Base-by-base conservation (phyloP, 148 eudicot genomes). In the Fallopia convolvulus region DNA sequence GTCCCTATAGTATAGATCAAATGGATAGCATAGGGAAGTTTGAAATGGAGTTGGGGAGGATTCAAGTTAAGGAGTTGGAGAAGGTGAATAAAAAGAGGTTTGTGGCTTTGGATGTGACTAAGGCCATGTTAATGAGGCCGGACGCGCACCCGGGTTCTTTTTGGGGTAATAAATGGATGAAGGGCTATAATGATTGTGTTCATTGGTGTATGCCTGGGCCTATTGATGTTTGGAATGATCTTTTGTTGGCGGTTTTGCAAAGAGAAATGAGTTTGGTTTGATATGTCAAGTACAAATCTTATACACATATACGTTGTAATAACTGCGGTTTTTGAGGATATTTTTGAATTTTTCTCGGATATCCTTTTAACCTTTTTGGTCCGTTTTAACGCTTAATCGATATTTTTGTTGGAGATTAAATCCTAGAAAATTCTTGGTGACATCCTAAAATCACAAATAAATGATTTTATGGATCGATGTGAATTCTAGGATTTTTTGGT, bases 171-270 rank as follows among this genome's bases (percentile, higher is more conserved):
- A 83, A 81, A 47, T 89, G 88, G 88, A 89, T 82, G 88, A 83
- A 88, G 76, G 95, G 95, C 6, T 89, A 86, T 39, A 85, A 81
- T 52, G 97, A 93, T 74, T 93, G 97, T 63, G 80, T 86, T 1
- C 98, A 93, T 73, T 93, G 98, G 96, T 92, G 97, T 79, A 36
- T 90, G 86, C 97, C 97, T 0, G 95, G 97, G 2, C 97, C 97
- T 0, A 68, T 93, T 32, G 98, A 93, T 78, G 49, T 72, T 2
- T 93, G 98, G 95, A 93, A 80, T 74, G 93, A 93, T 71, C 80
- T 93, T 70, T 32, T 93, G 70, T 32, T 90, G 72, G 92, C 86
- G 21, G 55, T 90, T 77, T 74, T 92, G 72, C 39, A 9, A 77
- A 83, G 79, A 79, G 76, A 85, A 63, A 76, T 8, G 17, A n/a